A percentile compares a stretch with the other conserved stretches of the same genome.
Conservation (phyloP, 1,284 basidiomycete species). For the Naganishia liquefaciens region DNA sequence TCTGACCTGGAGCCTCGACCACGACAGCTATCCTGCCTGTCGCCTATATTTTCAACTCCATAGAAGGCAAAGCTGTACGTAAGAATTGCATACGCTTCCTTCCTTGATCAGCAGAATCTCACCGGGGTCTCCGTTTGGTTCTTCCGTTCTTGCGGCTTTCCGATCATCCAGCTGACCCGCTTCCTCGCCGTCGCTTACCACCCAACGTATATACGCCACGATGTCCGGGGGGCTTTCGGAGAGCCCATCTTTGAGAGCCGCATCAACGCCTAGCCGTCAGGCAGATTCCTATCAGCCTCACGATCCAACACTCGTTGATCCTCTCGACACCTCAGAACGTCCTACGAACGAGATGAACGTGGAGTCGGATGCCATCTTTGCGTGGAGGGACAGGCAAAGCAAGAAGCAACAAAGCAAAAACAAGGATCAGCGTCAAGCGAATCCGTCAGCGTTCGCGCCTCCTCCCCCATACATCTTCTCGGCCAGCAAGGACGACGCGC, state of each 20-base stretch:
- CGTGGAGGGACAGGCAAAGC: conserved; percentile 21
- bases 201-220: conserved; percentile 2
- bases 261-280: not conserved
- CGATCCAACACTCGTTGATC: conserved; percentile 13
- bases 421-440: conserved; percentile 2
- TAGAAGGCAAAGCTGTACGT: not conserved
- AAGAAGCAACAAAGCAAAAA: conserved; percentile 12
- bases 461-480: conserved; percentile 19
- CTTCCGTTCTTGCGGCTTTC: not conserved
- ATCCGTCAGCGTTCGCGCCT: not conserved
- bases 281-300: not conserved
- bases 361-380: conserved; percentile 24
- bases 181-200: not conserved
- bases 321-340: conserved; percentile 4
- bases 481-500: not conserved
- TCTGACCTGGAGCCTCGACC: no score
- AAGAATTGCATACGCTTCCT: not conserved
- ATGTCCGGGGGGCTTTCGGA: not conserved
- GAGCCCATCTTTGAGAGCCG: not conserved
- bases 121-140: no score
- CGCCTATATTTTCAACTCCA: no score
- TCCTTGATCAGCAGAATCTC: not conserved
- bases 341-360: not conserved
- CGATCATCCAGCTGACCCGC: not conserved
- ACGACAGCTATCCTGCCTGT: no score